Percentiles rank a stretch among this genome's conserved stretches.
These are phyloP conservation scores for Claviceps quebecensis DNA, from an alignment of 2,329 filamentous ascomycete species.

Conservation along the genomic window DNA sequence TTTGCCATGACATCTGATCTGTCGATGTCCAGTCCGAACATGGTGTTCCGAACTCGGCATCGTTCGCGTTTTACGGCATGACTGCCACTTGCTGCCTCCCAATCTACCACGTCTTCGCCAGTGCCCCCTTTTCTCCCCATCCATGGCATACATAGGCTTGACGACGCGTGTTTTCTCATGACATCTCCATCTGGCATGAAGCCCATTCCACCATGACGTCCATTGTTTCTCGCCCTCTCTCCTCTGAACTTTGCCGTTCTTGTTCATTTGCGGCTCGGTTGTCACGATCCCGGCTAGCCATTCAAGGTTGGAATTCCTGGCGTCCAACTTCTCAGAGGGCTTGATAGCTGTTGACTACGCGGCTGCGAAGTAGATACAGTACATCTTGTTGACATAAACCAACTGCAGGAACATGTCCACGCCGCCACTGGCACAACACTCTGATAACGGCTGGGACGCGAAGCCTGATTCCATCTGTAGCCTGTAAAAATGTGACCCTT, in stretches of 20 bases:
- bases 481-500: slow-evolving; percentile 20
- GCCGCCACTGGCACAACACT: slow-evolving; percentile 27
- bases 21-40: background rate
- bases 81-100: background rate
- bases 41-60: background rate
- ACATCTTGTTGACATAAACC: slow-evolving; percentile 5
- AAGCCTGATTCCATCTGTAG: slow-evolving; percentile 14
- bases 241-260: slow-evolving; percentile 17
- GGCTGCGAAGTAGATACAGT: background rate
- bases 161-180: background rate
- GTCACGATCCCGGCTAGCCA: slow-evolving; percentile 11
- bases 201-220: slow-evolving; percentile 19
- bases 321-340: background rate
- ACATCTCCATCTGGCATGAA: slow-evolving; percentile 14
- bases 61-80: background rate
- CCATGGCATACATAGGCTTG: background rate
- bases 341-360: background rate
- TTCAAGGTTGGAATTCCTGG: slow-evolving; percentile 9
- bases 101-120: background rate
- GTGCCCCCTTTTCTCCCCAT: background rate
- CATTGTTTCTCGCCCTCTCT: slow-evolving; percentile 20
- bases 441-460: slow-evolving; percentile 14
- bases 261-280: slow-evolving; percentile 13
- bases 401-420: slow-evolving; percentile 9
- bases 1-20: background rate